Percentiles rank a stretch among this genome's conserved stretches.
These are phyloP conservation scores for Lachancea mirantina DNA, from an alignment of 805 yeast genomes.

Conservation along the genomic window DNA sequence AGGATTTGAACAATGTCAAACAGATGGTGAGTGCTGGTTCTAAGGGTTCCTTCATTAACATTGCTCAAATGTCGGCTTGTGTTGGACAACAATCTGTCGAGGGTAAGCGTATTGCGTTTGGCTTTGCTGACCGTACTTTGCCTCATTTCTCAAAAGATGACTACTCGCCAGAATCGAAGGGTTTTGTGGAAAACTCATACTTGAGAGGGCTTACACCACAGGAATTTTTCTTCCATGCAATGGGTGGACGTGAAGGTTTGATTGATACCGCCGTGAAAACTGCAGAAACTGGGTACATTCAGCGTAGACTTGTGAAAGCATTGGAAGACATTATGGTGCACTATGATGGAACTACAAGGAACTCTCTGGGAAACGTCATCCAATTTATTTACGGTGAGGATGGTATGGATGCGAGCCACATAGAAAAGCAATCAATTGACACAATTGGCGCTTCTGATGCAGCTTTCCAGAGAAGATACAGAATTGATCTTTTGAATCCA, in stretches of 20 bases:
- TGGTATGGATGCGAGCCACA: slow-evolving; percentile 97
- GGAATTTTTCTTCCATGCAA: slow-evolving; percentile 98
- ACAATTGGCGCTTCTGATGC: slow-evolving; percentile 89
- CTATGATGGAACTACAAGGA: slow-evolving; percentile 96
- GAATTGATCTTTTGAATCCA: slow-evolving; percentile 77
- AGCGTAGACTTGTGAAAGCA: slow-evolving; percentile 95
- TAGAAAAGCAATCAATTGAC: slow-evolving; percentile 92
- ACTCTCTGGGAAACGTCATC: slow-evolving; percentile 91
- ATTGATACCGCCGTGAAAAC: slow-evolving; percentile 99
- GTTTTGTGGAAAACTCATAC: slow-evolving; percentile 95
- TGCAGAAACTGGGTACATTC: slow-evolving; percentile 97
- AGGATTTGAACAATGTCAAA: slow-evolving; percentile 90
- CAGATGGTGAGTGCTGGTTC: slow-evolving; percentile 99
- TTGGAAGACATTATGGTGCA: slow-evolving; percentile 96
- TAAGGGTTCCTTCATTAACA: slow-evolving; percentile 96
- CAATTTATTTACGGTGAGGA: slow-evolving; percentile 98
- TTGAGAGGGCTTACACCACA: slow-evolving; percentile 97
- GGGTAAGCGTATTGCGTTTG: slow-evolving; percentile 98
- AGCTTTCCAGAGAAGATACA: slow-evolving; percentile 74
- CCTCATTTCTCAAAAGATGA: slow-evolving; percentile 99
- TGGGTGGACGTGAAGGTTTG: slow-evolving; percentile 99
- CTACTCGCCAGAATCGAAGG: slow-evolving; percentile 96
- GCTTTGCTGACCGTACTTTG: slow-evolving; percentile 90
- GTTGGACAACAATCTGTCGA: slow-evolving; percentile 99
- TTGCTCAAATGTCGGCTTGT: slow-evolving; percentile 99